phyloP scores from a whole-genome alignment of 1,284 basidiomycete genomes.

The Marasmius fiardii region DNA sequence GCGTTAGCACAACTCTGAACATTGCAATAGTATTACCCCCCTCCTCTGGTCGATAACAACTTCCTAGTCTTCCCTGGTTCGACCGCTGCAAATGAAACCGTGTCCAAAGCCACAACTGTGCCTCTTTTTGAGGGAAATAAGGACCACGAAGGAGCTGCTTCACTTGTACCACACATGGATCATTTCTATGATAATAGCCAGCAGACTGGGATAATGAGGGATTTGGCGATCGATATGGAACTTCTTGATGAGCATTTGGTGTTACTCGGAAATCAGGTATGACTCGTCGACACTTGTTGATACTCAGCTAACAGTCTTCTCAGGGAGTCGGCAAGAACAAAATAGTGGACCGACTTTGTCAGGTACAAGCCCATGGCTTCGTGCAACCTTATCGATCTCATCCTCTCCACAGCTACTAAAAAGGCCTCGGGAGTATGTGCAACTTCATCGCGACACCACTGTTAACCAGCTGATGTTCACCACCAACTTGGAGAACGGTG shows the following conservation, averaged over 20 bases:
- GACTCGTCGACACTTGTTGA: constrained; percentile 6
- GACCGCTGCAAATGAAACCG: constrained; percentile 26
- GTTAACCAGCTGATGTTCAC: constrained; percentile 69
- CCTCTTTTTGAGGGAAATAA: constrained; percentile 44
- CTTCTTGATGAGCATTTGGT: constrained; percentile 59
- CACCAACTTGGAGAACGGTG: constrained; percentile 52
- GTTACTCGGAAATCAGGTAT: constrained; percentile 62
- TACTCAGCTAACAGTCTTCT: neutral
- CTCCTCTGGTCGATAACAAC: constrained; percentile 35
- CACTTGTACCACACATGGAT: constrained; percentile 63
- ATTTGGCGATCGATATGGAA: constrained; percentile 59
- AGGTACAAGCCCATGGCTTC: constrained; percentile 29
- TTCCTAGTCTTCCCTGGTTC: constrained; percentile 46
- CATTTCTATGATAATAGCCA: constrained; percentile 68
- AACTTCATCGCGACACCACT: constrained; percentile 66
- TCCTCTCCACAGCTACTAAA: constrained; percentile 41
- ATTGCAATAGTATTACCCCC: constrained; percentile 43
- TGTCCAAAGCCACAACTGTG: constrained; percentile 34
- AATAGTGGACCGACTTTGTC: constrained; percentile 59
- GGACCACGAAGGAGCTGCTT: constrained; percentile 50
- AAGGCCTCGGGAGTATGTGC: constrained; percentile 65
- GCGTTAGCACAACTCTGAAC: constrained; percentile 1
- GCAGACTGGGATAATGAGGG: constrained; percentile 63
- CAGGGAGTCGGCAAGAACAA: constrained; percentile 71
- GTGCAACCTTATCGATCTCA: neutral